Base-by-base conservation (phyloP, 2,329 filamentous ascomycete genomes). In the Rutstroemia sydowiana region DNA sequence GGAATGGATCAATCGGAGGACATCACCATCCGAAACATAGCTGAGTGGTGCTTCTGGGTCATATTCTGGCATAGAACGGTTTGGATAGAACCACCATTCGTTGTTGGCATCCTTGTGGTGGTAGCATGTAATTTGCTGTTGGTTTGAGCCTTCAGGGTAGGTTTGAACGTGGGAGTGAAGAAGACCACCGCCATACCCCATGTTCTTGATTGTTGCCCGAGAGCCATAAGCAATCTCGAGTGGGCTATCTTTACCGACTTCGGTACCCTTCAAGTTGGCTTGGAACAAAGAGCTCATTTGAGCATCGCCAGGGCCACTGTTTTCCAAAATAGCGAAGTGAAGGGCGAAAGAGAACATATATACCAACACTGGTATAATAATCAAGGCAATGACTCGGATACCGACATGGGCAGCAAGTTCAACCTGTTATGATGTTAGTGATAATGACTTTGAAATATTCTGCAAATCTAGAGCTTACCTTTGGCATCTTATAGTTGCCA, bases 211-310 rank as follows among this genome's bases (percentile, higher is more conserved):
- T 0, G 93, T 98, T 8, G 86, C 87, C 54, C 87, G 83, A 32
- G 93, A 98, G 23, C 95, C 93, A 58, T 87, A 76, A 5, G 90
- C 92, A 59, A 98, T 77, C 67, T 98, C 93, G 14, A 98, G 78
- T 20, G 95, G 93, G 65, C 91, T 96, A 69, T 95, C 87, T 69
- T 88, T 90, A 65, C 92, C 92, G 56, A 98, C 92, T 59, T 95
- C 87, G 10, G 92, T 97, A 23, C 93, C 93, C 63, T 82, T 85
- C 34, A 98, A 78, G 67, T 98, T 98, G 44, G 95, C 93, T 70
- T 98, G 93, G 79, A 98, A 98, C 46, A 98, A 81, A 23, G 93
- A 98, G 73, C 91, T 96, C 93, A 98, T 98, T 72, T 98, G 93
- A n/a, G 93, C 93, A 73, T 98, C 93, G 50, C 93, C 93, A 7